Base-by-base conservation (phyloP, 2,329 filamentous ascomycete species). In the Thermothelomyces thermophilus region DNA sequence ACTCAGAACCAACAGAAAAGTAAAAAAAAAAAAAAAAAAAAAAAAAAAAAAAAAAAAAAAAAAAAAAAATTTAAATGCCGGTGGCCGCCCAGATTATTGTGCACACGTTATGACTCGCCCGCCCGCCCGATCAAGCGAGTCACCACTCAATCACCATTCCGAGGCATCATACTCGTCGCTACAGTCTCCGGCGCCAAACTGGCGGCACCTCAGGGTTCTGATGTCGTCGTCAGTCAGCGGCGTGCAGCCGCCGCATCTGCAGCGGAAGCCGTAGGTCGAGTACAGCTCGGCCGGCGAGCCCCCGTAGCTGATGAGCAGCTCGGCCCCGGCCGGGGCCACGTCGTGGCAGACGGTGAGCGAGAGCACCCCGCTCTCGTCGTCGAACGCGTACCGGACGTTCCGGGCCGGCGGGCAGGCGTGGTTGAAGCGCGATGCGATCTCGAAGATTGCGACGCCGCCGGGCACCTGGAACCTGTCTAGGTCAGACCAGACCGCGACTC, bases 371-470 rank as follows among this genome's bases (percentile, higher is more conserved):
- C 55, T 50, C 0, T 48, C 35, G 0, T 43, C 5, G 44, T 75
- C 67, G 55, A 70, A 78, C 1, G 41, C 55, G 57, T 75, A 81
- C 1, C 63, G 55, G 22, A 79, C 59, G 37, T 72, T 77, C 47
- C 68, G 61, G 3, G 56, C 61, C 0, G 70, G 66, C 1, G 56
- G 51, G 58, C 79, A 83, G 0, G 77, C 72, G 58, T 83, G 79
- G 59, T 83, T 83, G 64, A 83, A 81, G 2, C 78, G 69, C 0
- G 77, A 73, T 0, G 73, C 75, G 5, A 76, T 65, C 1, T 73
- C 67, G 50, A 79, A 80, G 2, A 80, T 69, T 0, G 67, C 70
- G 6, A 62, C 56, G 3, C 56, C 55, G 0, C 51, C 48, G 1
- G 28, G 35, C 8, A 64, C 51, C 1, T 52, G 46, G 44, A 64